Base-by-base conservation (phyloP, 2,329 filamentous ascomycete genomes). In the Myriangium duriaei region DNA sequence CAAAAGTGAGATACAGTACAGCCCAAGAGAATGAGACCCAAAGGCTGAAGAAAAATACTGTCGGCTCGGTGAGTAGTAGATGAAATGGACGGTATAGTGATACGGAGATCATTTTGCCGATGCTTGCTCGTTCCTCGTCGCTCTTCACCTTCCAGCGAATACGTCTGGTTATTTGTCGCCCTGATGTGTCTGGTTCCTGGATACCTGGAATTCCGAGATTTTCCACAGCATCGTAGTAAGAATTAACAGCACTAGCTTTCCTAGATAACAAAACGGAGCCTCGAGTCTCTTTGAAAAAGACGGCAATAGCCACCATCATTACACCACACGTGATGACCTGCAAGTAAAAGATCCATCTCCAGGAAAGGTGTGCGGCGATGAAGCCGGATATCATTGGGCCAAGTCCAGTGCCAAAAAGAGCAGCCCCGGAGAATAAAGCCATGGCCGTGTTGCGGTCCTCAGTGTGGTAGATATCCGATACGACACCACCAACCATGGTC, bases 1-100 rank as follows among this genome's bases (percentile, higher is more conserved):
- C 74, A 48, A 94, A 88, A 10, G 81, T 84, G 12, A 94, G 65
- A 56, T 94, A 95, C 0, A 95, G 71, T 0, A 93, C 72, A 0
- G 81, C 85, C 87, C 87, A 95, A 13, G 79, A 79, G 56, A 95
- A 95, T 0, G 83, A 71, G 1, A 86, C 79, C 87, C 87, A 95
- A 1, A 93, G 66, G 1, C 80, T 85, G 63, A 95, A 95, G 63
- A 74, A 85, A 59, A 86, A 85, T 11, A 87, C 80, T 7, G 85
- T 77, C 0, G 81, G 78, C 47, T 87, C 81, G 0, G 81, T 86
- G 46, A 79, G 62, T 11, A 87, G 72, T 1, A 87, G 68, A 50
- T 78, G 74, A 55, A 94, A 92, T 0, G 86, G 86, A 0, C 86
- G 72, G 45, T 74, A 76, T 5, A 88, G 59, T 0, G 83, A 91